phyloP scores from a whole-genome alignment of 1,284 basidiomycete genomes.

The Ustilago esculenta region DNA sequence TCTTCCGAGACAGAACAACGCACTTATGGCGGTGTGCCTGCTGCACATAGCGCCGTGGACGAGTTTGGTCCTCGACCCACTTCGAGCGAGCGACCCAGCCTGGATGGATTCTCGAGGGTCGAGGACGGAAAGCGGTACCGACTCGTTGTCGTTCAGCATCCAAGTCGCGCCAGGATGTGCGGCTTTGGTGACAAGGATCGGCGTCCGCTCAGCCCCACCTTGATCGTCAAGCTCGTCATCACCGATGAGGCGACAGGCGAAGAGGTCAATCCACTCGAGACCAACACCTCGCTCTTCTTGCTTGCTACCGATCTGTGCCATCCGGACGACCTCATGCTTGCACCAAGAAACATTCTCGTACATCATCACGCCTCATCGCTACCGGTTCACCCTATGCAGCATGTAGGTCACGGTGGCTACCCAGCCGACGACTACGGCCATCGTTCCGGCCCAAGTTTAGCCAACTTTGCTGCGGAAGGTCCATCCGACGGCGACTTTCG shows the following conservation, averaged over 20 bases:
- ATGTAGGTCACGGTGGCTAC: slow-evolving; percentile 14
- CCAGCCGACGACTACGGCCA: slow-evolving; percentile 13
- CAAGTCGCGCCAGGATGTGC: slow-evolving; percentile 58
- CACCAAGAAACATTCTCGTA: slow-evolving; percentile 54
- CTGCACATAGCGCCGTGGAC: slow-evolving; percentile 8
- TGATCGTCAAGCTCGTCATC: slow-evolving; percentile 59
- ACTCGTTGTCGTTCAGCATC: slow-evolving; percentile 58
- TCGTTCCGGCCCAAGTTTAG: slow-evolving; percentile 13
- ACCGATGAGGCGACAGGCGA: slow-evolving; percentile 51
- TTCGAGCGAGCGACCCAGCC: slow-evolving; percentile 16
- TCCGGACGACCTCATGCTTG: slow-evolving; percentile 51
- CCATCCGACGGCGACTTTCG: slow-evolving; percentile 16
- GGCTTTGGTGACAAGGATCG: slow-evolving; percentile 64
- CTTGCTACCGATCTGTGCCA: slow-evolving; percentile 61
- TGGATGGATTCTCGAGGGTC: slow-evolving; percentile 39
- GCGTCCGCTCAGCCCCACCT: slow-evolving; percentile 57
- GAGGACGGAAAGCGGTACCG: slow-evolving; percentile 46
- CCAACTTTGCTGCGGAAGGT: slow-evolving; percentile 15
- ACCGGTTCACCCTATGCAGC: slow-evolving; percentile 29
- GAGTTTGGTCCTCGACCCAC: slow-evolving; percentile 25
- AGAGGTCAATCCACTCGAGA: slow-evolving; percentile 53
- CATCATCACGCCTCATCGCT: slow-evolving; percentile 53
- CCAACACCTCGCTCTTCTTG: slow-evolving; percentile 60
- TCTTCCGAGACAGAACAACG: slow-evolving; percentile 14
- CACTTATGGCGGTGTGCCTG: slow-evolving; percentile 11